Evolutionary conservation across 2,329 filamentous ascomycete species (phyloP).

Genomic region (Alternaria viburni): DNA sequence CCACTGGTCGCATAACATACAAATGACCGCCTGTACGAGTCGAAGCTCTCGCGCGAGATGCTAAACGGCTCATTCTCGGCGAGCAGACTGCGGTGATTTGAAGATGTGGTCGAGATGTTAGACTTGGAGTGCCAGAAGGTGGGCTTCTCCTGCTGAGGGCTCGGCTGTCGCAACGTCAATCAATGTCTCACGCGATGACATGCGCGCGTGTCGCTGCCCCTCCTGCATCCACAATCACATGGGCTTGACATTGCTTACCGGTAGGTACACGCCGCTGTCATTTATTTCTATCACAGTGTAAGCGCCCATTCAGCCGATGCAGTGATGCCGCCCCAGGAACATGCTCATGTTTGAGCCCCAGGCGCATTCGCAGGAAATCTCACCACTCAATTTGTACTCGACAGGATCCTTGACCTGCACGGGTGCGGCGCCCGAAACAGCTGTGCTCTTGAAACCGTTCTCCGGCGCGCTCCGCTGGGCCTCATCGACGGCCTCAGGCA

Average conservation of each 20-base stretch:
- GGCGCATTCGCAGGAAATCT: conserved; percentile 23
- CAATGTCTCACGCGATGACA: not conserved
- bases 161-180: conserved; percentile 58
- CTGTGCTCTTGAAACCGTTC: conserved; percentile 40
- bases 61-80: conserved; percentile 91
- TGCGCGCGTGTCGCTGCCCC: conserved; percentile 3
- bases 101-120: conserved; percentile 58
- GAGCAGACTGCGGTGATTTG: conserved; percentile 68
- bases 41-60: conserved; percentile 95
- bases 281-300: conserved; percentile 75
- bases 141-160: conserved; percentile 88
- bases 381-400: conserved; percentile 62
- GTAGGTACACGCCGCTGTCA: conserved; percentile 92
- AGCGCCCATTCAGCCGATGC: conserved; percentile 28
- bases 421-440: conserved; percentile 47
- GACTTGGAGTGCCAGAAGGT: conserved; percentile 71
- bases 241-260: conserved; percentile 62
- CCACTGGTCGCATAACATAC: conserved; percentile 60
- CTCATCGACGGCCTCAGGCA: conserved; percentile 42
- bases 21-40: conserved; percentile 94
- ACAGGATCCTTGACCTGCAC: conserved; percentile 53
- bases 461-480: conserved; percentile 40
- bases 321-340: conserved; percentile 1
- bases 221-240: not conserved
- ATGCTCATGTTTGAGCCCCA: conserved; percentile 6